Conservation (phyloP, 805 yeast genomes). For the Cyberlindnera americana region DNA sequence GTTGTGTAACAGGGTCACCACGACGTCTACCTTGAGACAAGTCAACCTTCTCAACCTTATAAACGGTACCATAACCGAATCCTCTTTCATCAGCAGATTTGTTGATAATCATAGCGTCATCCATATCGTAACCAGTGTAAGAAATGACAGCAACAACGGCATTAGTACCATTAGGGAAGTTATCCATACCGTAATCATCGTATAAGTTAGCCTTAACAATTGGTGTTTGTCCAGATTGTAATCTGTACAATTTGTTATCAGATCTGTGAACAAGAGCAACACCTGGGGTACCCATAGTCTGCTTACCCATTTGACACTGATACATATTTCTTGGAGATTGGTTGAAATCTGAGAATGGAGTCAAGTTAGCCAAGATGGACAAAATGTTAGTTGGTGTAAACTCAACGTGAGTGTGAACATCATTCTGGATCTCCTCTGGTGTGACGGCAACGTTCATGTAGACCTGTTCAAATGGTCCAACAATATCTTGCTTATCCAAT, state of each 20-base stretch:
- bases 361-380: conserved; percentile 92
- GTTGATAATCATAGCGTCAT: conserved; percentile 98
- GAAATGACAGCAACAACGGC: conserved; percentile 99
- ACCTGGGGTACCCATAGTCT: conserved; percentile 99
- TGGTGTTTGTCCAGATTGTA: conserved; percentile 96
- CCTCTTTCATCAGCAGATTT: conserved; percentile 98
- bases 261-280: conserved; percentile 89
- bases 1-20: conserved; percentile 94
- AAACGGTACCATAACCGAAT: conserved; percentile 94
- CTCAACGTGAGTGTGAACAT: conserved; percentile 90
- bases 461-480: conserved; percentile 98
- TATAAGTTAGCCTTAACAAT: conserved; percentile 90
- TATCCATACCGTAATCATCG: conserved; percentile 96
- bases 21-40: conserved; percentile 71
- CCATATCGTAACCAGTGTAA: conserved; percentile 99
- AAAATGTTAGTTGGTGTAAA: conserved; percentile 91
- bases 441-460: conserved; percentile 95
- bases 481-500: conserved; percentile 72
- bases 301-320: conserved; percentile 99
- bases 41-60: conserved; percentile 91
- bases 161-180: conserved; percentile 96
- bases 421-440: conserved; percentile 80
- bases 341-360: conserved; percentile 97
- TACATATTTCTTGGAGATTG: conserved; percentile 99
- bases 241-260: conserved; percentile 88